Evolutionary conservation across 495 filamentous ascomycete species (phyloP).

Genomic region (Podospora conica): DNA sequence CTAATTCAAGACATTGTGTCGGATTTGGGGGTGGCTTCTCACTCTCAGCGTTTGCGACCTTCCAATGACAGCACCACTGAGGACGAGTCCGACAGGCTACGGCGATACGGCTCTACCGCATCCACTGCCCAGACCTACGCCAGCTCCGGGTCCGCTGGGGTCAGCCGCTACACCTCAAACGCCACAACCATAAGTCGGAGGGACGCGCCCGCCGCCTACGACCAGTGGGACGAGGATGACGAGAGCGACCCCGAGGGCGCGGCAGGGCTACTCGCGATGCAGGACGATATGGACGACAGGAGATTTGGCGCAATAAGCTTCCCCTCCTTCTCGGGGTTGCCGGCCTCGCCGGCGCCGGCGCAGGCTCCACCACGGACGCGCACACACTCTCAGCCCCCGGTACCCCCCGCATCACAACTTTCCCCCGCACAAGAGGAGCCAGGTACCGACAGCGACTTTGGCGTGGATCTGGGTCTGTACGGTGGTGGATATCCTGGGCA

Average conservation of each 20-base stretch:
- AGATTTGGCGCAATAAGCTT: slow-evolving; percentile 43
- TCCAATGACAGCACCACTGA: slow-evolving; percentile 37
- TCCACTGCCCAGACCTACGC: slow-evolving; percentile 31
- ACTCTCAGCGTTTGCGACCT: slow-evolving; percentile 25
- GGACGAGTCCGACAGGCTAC: slow-evolving; percentile 37
- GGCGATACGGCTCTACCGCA: slow-evolving; percentile 45
- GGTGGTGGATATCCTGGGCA: slow-evolving; percentile 69
- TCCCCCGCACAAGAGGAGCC: slow-evolving; percentile 37
- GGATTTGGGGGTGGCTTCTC: slow-evolving; percentile 33
- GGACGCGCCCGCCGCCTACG: slow-evolving; percentile 25
- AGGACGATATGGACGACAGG: slow-evolving; percentile 78
- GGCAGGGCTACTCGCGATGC: slow-evolving; percentile 77
- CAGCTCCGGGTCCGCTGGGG: slow-evolving; percentile 21
- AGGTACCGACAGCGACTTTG: slow-evolving; percentile 66
- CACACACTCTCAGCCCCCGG: not conserved
- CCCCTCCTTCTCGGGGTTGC: slow-evolving; percentile 19
- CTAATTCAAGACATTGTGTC: slow-evolving; percentile 51
- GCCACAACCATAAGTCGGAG: slow-evolving; percentile 44
- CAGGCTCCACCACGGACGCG: not conserved
- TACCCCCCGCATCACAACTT: slow-evolving; percentile 8
- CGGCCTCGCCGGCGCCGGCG: slow-evolving; percentile 1
- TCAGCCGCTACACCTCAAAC: slow-evolving; percentile 42
- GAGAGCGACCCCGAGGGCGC: slow-evolving; percentile 89
- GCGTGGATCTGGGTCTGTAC: slow-evolving; percentile 65
- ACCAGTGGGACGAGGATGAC: slow-evolving; percentile 40